Evolutionary conservation across 768 basidiomycete genomes (phyloP), one percentile per base, ranked within the genome.

Genomic region (Coprinopsis sp.): DNA sequence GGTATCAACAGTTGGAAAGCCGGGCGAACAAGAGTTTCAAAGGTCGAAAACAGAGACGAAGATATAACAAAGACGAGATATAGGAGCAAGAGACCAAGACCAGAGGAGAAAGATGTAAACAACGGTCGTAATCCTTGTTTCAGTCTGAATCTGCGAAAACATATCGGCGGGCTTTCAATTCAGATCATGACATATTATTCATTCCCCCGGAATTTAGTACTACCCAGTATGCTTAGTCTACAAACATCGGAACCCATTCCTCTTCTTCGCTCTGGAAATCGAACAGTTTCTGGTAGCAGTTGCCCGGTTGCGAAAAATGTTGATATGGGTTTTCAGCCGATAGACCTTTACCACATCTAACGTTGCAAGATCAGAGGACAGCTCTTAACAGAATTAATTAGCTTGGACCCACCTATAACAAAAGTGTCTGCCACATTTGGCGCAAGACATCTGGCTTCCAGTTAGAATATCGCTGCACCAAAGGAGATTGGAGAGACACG

Each of bases 371-470:
- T n/a, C n/a, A n/a, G n/a, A n/a, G n/a, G n/a, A n/a, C n/a, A n/a
- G n/a, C n/a, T n/a, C n/a, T n/a, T n/a, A n/a, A n/a, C n/a, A n/a
- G n/a, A n/a, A n/a, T n/a, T n/a, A n/a, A n/a, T n/a, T n/a, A n/a
- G n/a, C n/a, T n/a, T n/a, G n/a, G n/a, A n/a, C n/a, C n/a, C n/a
- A n/a, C n/a, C n/a, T 76, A 56, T 87, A 91, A 68, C 90, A 92
- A 57, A 90, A 92, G 58, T 92, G 90, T 40, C 78, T 71, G 24
- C 64, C 57, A 63, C 90, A 92, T 53, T 79, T 83, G n/a, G 69
- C 64, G 56, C 85, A 91, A 6, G 78, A 85, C 87, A 89, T 89
- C 87, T 88, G 50, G 29, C 18, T 31, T 40, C 38, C 33, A 33
- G 29, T 43, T 12, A 50, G 33, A 7, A 44, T 50, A 38, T 30